Evolutionary conservation across 208 protist species (phyloP).

Genomic region (Acanthamoeba royreba): DNA sequence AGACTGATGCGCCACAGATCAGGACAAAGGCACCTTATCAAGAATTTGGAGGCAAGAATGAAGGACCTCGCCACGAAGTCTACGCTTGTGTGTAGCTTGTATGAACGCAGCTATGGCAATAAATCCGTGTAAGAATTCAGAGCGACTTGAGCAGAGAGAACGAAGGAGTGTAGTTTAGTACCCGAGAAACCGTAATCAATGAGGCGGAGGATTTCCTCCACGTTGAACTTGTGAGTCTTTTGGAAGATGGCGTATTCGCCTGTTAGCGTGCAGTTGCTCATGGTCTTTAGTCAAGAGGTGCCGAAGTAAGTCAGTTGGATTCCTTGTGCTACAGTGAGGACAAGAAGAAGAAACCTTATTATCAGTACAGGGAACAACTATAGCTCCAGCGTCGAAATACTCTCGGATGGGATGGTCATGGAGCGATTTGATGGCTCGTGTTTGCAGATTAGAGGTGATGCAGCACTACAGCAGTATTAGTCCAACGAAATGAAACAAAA

Average conservation of each 20-base stretch:
- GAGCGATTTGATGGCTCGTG: conserved; percentile 60
- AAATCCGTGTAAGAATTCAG: neutral
- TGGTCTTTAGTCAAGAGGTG: conserved; percentile 32
- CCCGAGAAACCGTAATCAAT: conserved; percentile 56
- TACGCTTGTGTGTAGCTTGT: conserved; percentile 10
- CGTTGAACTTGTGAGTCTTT: conserved; percentile 60
- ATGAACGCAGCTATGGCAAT: conserved; percentile 30
- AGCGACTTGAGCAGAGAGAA: conserved; percentile 25
- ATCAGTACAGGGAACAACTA: conserved; percentile 72
- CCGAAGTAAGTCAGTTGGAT: neutral
- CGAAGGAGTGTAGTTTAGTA: neutral
- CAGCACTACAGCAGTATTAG: conserved; percentile 61
- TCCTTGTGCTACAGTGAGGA: too few species aligned
- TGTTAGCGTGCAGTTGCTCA: conserved; percentile 63
- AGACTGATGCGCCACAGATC: neutral
- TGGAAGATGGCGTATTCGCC: conserved; percentile 69
- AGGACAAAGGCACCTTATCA: neutral
- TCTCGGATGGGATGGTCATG: conserved; percentile 71
- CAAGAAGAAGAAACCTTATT: conserved; percentile 41
- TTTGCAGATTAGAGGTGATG: conserved; percentile 74
- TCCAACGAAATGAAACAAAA: too few species aligned
- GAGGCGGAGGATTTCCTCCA: conserved; percentile 71
- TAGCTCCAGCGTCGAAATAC: conserved; percentile 73
- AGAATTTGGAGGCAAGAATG: neutral
- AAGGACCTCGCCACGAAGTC: conserved; percentile 17